Conservation (phyloP, 345 rosid genomes). For the Salix udensis region DNA sequence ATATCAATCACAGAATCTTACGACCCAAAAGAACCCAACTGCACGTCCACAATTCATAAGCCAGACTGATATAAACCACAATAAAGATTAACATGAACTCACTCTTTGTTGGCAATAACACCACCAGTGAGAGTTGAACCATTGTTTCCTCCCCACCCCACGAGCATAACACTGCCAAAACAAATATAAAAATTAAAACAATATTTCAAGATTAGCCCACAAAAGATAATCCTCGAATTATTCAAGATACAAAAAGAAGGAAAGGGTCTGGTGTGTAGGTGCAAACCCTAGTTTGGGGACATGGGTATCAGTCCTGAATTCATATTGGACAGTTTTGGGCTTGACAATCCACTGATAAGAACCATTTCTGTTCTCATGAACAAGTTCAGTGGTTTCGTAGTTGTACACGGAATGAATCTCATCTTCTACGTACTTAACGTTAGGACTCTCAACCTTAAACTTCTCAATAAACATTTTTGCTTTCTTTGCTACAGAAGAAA, state of each 20-base stretch:
- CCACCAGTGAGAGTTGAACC: constrained; percentile 91
- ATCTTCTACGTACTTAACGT: constrained; percentile 73
- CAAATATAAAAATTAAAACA: neutral
- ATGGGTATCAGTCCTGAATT: constrained; percentile 70
- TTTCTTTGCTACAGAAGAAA: neutral
- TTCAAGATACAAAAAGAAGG: neutral
- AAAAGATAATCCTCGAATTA: neutral
- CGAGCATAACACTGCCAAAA: constrained; percentile 77
- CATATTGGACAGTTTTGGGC: constrained; percentile 83
- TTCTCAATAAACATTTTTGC: constrained; percentile 72
- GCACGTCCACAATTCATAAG: neutral
- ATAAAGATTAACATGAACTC: constrained; percentile 24
- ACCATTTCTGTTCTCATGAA: constrained; percentile 76
- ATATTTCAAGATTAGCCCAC: neutral
- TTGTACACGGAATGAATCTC: constrained; percentile 84
- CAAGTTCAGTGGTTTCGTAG: constrained; percentile 93
- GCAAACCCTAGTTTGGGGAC: constrained; percentile 88
- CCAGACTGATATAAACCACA: neutral
- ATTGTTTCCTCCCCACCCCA: constrained; percentile 98
- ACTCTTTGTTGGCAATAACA: constrained; percentile 87
- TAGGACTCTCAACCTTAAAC: constrained; percentile 84
- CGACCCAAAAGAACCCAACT: neutral
- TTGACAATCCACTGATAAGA: constrained; percentile 79
- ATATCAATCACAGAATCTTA: neutral
- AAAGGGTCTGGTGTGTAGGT: neutral